These are phyloP conservation scores for Phanerochaete carnosa DNA, from an alignment of 768 basidiomycete species.

Conservation along the genomic window DNA sequence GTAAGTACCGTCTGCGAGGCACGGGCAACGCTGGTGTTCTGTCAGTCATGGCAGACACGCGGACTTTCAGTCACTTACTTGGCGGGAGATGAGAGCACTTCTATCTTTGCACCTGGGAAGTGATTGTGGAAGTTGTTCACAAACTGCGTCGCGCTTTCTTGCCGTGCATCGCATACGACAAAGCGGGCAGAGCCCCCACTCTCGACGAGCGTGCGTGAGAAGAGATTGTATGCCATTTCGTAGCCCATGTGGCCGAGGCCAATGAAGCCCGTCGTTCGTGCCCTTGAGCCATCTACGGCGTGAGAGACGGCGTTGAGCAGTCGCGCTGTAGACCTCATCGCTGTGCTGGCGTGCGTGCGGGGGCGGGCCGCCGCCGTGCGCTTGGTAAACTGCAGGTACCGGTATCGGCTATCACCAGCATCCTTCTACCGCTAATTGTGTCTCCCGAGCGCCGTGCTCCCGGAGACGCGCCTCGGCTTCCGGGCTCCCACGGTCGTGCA, in stretches of 20 bases:
- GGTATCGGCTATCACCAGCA: neutral
- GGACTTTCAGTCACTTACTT: constrained; percentile 50
- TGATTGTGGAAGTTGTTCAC: constrained; percentile 48
- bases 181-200: constrained; percentile 48
- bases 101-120: constrained; percentile 58
- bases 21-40: constrained; percentile 49
- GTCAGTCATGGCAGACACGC: constrained; percentile 1
- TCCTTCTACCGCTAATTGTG: neutral
- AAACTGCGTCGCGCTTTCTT: constrained; percentile 57
- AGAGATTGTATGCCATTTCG: constrained; percentile 84
- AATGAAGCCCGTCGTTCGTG: constrained; percentile 52
- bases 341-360: neutral
- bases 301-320: constrained; percentile 26
- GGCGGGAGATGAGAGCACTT: constrained; percentile 60
- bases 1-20: constrained; percentile 72
- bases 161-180: constrained; percentile 75
- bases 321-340: constrained; percentile 51
- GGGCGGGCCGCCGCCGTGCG: neutral
- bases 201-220: constrained; percentile 65
- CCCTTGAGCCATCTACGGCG: constrained; percentile 1
- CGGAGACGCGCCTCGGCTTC: neutral
- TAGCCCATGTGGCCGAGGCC: constrained; percentile 88
- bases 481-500: neutral
- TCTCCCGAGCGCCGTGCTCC: neutral
- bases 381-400: neutral